Percentiles rank a stretch among this genome's conserved stretches.
Conservation (phyloP, 306 rosid genomes). For the Fragaria nilgerrensis region DNA sequence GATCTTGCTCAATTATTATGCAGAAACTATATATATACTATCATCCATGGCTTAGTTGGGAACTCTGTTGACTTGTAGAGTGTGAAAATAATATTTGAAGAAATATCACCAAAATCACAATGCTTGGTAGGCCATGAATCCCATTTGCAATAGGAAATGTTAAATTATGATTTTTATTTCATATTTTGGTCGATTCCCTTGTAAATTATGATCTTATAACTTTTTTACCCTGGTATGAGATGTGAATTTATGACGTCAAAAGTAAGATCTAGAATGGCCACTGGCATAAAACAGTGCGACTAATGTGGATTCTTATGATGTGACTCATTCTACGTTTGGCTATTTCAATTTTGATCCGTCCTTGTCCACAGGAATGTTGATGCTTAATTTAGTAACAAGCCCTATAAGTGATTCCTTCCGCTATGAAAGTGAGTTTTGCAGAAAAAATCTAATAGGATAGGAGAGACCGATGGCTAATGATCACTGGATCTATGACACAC, state of each 20-base stretch:
- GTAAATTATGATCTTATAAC: too few species aligned
- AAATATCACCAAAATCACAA: neutral
- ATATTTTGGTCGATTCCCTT: too few species aligned
- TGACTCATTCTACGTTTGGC: neutral
- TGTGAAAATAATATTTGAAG: neutral
- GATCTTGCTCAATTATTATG: neutral
- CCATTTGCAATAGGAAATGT: neutral
- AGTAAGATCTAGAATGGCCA: neutral
- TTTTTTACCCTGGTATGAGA: neutral
- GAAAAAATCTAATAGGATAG: constrained; percentile 47
- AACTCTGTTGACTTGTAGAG: neutral
- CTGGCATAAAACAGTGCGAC: neutral
- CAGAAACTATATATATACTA: neutral
- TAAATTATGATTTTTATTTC: too few species aligned
- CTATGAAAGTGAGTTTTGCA: constrained; percentile 51
- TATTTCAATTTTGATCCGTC: neutral
- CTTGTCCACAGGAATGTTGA: neutral
- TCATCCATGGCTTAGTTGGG: neutral
- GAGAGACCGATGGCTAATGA: constrained; percentile 71
- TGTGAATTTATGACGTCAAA: neutral
- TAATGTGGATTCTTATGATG: neutral
- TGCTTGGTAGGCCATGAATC: neutral
- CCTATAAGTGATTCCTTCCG: constrained; percentile 75
- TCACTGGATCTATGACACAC: constrained; percentile 79
- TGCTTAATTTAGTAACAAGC: constrained; percentile 13